Percentiles rank a stretch among this genome's conserved stretches.
Evolutionary conservation across 148 eudicot genomes (phyloP).

Genomic region (Spergularia marina): DNA sequence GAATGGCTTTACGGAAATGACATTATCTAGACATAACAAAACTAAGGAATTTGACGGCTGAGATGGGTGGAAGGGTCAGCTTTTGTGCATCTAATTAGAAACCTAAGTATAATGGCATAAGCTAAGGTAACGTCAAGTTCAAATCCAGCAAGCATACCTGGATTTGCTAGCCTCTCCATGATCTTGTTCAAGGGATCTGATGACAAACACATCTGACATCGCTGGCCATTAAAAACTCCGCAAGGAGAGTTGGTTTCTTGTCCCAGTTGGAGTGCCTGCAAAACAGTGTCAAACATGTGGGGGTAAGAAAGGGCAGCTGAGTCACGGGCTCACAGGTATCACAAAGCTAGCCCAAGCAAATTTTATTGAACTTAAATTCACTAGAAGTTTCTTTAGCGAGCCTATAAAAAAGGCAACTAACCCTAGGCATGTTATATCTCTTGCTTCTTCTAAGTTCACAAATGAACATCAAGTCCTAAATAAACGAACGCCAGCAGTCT

Average conservation of each 20-base stretch:
- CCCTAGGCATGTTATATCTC: background rate
- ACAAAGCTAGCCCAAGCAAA: background rate
- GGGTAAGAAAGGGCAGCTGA: constrained; percentile 5
- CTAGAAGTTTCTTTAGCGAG: background rate
- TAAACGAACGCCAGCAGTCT: background rate
- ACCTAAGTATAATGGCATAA: background rate
- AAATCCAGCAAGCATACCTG: constrained; percentile 45
- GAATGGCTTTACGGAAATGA: background rate
- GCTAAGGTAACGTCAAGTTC: background rate
- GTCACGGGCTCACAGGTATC: background rate
- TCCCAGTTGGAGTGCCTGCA: constrained; percentile 83
- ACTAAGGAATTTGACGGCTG: background rate
- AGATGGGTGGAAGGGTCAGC: background rate
- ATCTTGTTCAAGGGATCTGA: constrained; percentile 87
- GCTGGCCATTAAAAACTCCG: constrained; percentile 63
- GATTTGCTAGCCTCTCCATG: constrained; percentile 79
- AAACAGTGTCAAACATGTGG: background rate
- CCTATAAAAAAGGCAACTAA: background rate
- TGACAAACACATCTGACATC: constrained; percentile 94
- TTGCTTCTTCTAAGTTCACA: background rate
- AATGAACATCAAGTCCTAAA: background rate
- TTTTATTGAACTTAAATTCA: background rate
- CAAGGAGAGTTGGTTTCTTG: constrained; percentile 64
- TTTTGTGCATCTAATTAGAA: background rate
- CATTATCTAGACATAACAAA: background rate